phyloP scores from a whole-genome alignment of 2,329 filamentous ascomycete genomes.

The Phyllosticta citrichinensis region DNA sequence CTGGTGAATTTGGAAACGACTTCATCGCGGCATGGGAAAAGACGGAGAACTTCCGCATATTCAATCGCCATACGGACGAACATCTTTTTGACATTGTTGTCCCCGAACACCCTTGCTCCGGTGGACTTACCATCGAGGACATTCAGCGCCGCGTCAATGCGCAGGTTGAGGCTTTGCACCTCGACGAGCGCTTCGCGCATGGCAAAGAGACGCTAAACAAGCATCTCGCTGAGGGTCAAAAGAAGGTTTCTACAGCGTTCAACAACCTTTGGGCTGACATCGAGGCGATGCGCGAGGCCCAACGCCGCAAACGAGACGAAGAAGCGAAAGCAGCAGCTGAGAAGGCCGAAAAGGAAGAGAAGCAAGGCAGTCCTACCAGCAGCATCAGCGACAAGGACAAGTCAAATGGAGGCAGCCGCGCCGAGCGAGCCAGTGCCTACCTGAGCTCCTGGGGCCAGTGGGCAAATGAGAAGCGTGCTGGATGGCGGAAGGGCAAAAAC shows the following conservation, averaged over 20 bases:
- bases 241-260: slow-evolving; percentile 79
- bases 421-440: slow-evolving; percentile 47
- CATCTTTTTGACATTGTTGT: slow-evolving; percentile 92
- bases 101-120: slow-evolving; percentile 85
- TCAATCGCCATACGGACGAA: slow-evolving; percentile 61
- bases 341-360: slow-evolving; percentile 5
- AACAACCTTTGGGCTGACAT: slow-evolving; percentile 86
- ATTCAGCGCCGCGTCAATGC: slow-evolving; percentile 66
- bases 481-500: not conserved
- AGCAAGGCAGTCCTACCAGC: not conserved
- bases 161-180: slow-evolving; percentile 85
- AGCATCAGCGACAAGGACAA: not conserved
- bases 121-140: slow-evolving; percentile 86
- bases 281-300: slow-evolving; percentile 67
- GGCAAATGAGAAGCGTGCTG: slow-evolving; percentile 59
- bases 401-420: not conserved
- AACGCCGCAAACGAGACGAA: slow-evolving; percentile 54
- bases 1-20: slow-evolving; percentile 69
- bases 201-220: slow-evolving; percentile 79
- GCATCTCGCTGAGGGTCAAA: slow-evolving; percentile 76
- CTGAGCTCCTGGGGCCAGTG: slow-evolving; percentile 54
- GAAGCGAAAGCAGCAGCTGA: slow-evolving; percentile 24
- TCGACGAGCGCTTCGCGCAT: slow-evolving; percentile 80
- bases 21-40: slow-evolving; percentile 81
- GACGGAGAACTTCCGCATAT: slow-evolving; percentile 88